Conservation (phyloP, 192 early-diverging fungal species). For the Linnemannia zychae region DNA sequence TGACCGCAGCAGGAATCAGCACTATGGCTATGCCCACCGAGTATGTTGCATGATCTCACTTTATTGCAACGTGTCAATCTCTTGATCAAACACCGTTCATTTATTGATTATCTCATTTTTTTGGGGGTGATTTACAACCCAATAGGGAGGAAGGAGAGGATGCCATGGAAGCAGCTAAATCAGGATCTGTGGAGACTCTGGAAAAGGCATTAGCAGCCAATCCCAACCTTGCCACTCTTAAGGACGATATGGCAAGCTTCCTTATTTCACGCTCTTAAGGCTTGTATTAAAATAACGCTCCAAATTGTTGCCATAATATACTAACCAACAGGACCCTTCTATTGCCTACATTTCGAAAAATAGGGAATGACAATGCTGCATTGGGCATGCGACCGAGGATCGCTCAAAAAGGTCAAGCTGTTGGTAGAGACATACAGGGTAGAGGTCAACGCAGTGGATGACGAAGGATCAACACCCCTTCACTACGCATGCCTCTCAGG, state of each 20-base stretch:
- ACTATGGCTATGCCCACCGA: conserved; percentile 52
- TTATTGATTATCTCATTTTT: background rate
- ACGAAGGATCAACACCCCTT: conserved; percentile 42
- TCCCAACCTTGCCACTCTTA: conserved; percentile 24
- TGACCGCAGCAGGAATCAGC: conserved; percentile 57
- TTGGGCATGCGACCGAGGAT: conserved; percentile 66
- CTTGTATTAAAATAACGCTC: too few species aligned
- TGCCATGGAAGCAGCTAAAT: conserved; percentile 19
- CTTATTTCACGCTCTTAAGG: background rate
- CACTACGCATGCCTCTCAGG: conserved; percentile 44
- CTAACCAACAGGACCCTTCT: background rate
- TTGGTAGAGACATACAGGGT: conserved; percentile 52
- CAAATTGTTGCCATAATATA: background rate
- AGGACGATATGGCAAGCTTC: conserved; percentile 35
- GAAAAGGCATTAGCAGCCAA: conserved; percentile 14
- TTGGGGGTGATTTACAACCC: conserved; percentile 10
- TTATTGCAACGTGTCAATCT: conserved; percentile 4
- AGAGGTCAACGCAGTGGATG: conserved; percentile 54
- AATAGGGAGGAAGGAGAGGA: conserved; percentile 29
- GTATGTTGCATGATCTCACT: background rate
- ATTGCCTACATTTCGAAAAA: conserved; percentile 1
- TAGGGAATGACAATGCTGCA: conserved; percentile 69
- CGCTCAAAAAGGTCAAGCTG: conserved; percentile 57
- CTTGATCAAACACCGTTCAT: background rate
- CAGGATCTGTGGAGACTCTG: conserved; percentile 30